Base-by-base conservation (phyloP, 345 rosid species). In the Salix dunnii region DNA sequence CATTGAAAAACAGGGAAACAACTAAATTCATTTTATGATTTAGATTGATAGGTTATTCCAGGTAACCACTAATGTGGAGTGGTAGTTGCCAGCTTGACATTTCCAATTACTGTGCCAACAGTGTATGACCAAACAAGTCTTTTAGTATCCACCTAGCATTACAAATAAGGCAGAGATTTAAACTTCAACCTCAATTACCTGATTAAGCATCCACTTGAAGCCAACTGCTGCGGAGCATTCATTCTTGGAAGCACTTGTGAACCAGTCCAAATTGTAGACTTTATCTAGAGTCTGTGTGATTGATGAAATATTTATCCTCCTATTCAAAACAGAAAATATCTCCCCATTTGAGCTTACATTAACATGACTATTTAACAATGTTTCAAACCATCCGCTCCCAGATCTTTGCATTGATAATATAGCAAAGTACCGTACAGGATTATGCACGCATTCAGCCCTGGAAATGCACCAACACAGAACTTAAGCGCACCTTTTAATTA, bases 151-250 rank as follows among this genome's bases (percentile, higher is more conserved):
- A 64, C 36, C 71, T 36, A 76, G 66, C 27, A n/a, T 28, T 35
- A 28, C 68, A 70, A 7, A n/a, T 61, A 12, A 58, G 66, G 17
- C 61, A 8, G 48, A 28, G 65, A 51, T 16, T n/a, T 27, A 14
- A 70, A 36, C 20, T 3, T 20, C 55, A 72, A 65, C 21, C 74
- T 46, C 8, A 36, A 69, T 40, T 85, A 92, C 99, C 93, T 96
- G 98, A 86, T 96, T 96, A 76, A 96, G 91, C 98, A 96, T 93
- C 99, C 99, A 96, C 87, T 96, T 96, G 89, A 93, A 93, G 82
- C 99, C 99, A 83, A 91, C 85, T 0, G 99, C 97, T 7, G 94
- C 98, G 40, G 99, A 92, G 81, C 99, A 96, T 71, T 92, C 95
- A 60, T 96, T 96, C 91, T 92, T 96, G 12, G 98, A 90, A 80